These are phyloP conservation scores for Sanghuangporus sanghuang DNA, from an alignment of 1,284 basidiomycete genomes.

Conservation along the genomic window DNA sequence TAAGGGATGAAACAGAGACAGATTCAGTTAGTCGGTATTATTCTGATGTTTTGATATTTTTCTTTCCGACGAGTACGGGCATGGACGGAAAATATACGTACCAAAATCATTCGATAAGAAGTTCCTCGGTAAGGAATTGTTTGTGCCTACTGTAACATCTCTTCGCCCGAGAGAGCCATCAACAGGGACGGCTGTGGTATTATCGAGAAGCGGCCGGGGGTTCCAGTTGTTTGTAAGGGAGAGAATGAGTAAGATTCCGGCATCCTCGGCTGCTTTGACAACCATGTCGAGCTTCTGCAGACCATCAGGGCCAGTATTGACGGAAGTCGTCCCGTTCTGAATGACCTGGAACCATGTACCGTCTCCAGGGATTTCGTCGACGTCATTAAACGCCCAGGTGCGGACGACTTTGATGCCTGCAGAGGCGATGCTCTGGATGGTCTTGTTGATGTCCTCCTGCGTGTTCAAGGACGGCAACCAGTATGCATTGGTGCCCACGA, in stretches of 20 bases:
- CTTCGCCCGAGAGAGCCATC: conserved; percentile 24
- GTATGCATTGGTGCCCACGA: conserved; percentile 63
- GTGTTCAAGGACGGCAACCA: conserved; percentile 24
- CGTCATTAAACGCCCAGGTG: conserved; percentile 29
- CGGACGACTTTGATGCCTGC: conserved; percentile 28
- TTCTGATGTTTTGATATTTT: not conserved
- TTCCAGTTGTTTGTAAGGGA: conserved; percentile 33
- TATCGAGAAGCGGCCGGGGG: conserved; percentile 22
- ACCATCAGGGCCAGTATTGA: conserved; percentile 30
- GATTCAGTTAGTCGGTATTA: not conserved
- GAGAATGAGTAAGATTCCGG: conserved; percentile 27
- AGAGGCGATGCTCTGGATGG: conserved; percentile 24
- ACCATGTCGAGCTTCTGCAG: conserved; percentile 29
- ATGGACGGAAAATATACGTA: conserved; percentile 23
- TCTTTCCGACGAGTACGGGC: not conserved
- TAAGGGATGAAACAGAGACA: not conserved
- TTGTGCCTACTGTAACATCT: conserved; percentile 33
- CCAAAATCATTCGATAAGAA: conserved; percentile 58
- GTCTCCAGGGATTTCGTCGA: conserved; percentile 21
- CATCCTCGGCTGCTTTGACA: conserved; percentile 25
- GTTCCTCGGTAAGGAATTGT: conserved; percentile 43
- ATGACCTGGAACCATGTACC: conserved; percentile 26
- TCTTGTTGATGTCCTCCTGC: conserved; percentile 25
- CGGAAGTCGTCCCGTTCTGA: conserved; percentile 25
- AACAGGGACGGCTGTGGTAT: conserved; percentile 15